Percentiles rank a stretch among this genome's conserved stretches.
phyloP scores from a whole-genome alignment of 768 basidiomycete species.

The Lyophyllum decastes region DNA sequence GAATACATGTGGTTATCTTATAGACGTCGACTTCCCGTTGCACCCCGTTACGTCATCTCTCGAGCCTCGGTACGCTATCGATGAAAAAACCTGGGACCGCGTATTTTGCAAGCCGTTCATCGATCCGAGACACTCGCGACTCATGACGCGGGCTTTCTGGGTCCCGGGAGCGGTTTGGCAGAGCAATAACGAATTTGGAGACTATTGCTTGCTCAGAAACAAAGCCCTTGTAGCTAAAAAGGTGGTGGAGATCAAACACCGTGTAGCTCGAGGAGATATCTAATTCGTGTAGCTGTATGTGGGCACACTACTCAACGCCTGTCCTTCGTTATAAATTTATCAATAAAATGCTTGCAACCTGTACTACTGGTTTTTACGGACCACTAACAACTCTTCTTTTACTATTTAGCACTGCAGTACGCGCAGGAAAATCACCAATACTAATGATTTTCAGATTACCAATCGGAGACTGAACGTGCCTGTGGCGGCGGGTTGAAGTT shows the following conservation, averaged over 20 bases:
- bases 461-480: too few species aligned
- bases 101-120: slow-evolving; percentile 83
- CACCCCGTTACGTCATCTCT: slow-evolving; percentile 53
- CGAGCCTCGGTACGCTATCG: slow-evolving; percentile 81
- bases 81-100: slow-evolving; percentile 74
- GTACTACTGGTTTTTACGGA: too few species aligned
- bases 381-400: too few species aligned
- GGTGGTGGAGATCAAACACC: slow-evolving; percentile 27
- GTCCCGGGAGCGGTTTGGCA: slow-evolving; percentile 74
- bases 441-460: too few species aligned
- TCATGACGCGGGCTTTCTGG: slow-evolving; percentile 79
- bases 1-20: slow-evolving; percentile 81
- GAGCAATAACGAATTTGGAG: slow-evolving; percentile 74
- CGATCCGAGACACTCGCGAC: slow-evolving; percentile 72
- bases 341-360: background rate
- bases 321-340: background rate
- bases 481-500: background rate
- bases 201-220: slow-evolving; percentile 87
- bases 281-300: background rate
- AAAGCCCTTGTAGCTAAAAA: slow-evolving; percentile 39
- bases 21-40: slow-evolving; percentile 86
- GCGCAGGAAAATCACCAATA: too few species aligned
- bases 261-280: slow-evolving; percentile 13
- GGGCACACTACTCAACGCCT: background rate
- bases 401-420: too few species aligned